Evolutionary conservation across 495 filamentous ascomycete genomes (phyloP), one percentile per base, ranked within the genome.

Genomic region (Neurospora sp.): DNA sequence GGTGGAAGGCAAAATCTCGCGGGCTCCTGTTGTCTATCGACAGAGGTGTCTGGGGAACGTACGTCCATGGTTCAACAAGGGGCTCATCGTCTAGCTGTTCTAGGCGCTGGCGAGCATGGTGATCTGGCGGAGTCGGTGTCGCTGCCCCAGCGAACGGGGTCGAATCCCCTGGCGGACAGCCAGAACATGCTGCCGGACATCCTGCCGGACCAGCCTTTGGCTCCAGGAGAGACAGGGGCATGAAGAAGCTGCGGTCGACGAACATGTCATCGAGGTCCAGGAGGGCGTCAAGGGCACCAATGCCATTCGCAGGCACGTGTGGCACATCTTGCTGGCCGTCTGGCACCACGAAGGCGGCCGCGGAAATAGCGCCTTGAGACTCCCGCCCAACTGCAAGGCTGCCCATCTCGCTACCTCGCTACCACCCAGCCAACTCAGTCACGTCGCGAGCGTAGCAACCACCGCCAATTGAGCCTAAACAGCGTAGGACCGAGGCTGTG

Each of bases 391-490:
- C 40, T 72, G 66, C 69, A 41, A 76, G 74, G 70, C 72, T 74
- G 72, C 76, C 73, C 75, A 78, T 78, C 72, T 78, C 77, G 77
- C 77, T 78, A 78, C 74, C 73, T 31, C 41, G 27, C 41, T 72
- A 35, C 31, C 11, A 23, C 44, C 38, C 31, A 35, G 31, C n/a
- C 35, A n/a, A 46, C 42, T 72, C 31, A 35, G 23, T 66, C 54
- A 66, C 54, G 27, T 18, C 14, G 54, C 54, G 54, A 66, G 54
- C 27, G 54, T 35, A 66, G 54, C 23, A 66, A 66, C 54, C 54
- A 66, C 54, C 12, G 54, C 54, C 39, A 73, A 71, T 44, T 72
- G 38, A 73, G 39, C 23, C 23, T 71, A 69, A 20, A 71, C n/a
- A 46, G 38, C 46, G 72, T 23, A 39, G 27, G 69, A 41, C 20